Percentiles rank a stretch among this genome's conserved stretches.
Evolutionary conservation across 768 basidiomycete species (phyloP).

Genomic region (Trichaptum fuscoviolaceum): DNA sequence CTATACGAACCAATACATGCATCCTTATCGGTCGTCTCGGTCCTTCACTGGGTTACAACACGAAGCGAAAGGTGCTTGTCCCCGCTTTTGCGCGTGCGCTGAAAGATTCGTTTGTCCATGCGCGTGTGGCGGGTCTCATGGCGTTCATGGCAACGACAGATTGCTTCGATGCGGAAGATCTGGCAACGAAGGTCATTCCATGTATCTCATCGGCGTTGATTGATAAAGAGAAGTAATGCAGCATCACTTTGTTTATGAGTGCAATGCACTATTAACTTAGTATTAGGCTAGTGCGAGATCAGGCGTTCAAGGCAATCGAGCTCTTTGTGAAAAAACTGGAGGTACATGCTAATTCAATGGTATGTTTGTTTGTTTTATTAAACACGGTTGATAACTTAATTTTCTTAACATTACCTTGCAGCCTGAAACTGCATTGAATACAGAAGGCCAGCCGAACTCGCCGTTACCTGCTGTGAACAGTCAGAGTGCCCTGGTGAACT

Average conservation of each 20-base stretch:
- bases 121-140: constrained; percentile 91
- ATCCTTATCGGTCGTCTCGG: constrained; percentile 92
- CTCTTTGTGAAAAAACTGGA: constrained; percentile 84
- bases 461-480: constrained; percentile 17
- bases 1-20: constrained; percentile 95
- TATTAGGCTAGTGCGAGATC: constrained; percentile 82
- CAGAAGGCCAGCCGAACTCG: constrained; percentile 23
- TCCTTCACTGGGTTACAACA: constrained; percentile 77
- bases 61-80: constrained; percentile 93
- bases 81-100: constrained; percentile 89
- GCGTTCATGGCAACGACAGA: constrained; percentile 93
- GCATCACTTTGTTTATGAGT: background rate
- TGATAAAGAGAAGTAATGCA: constrained; percentile 88
- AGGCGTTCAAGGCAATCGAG: constrained; percentile 91
- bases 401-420: constrained; percentile 19
- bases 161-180: constrained; percentile 81
- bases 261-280: constrained; percentile 2
- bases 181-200: constrained; percentile 87
- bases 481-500: constrained; percentile 61
- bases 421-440: constrained; percentile 48
- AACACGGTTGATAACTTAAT: background rate
- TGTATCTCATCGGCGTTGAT: constrained; percentile 73
- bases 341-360: constrained; percentile 76
- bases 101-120: constrained; percentile 89
- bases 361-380: constrained; percentile 28